These are phyloP conservation scores for Volvox reticuliferus DNA, from an alignment of 139 green algal species.

Conservation along the genomic window DNA sequence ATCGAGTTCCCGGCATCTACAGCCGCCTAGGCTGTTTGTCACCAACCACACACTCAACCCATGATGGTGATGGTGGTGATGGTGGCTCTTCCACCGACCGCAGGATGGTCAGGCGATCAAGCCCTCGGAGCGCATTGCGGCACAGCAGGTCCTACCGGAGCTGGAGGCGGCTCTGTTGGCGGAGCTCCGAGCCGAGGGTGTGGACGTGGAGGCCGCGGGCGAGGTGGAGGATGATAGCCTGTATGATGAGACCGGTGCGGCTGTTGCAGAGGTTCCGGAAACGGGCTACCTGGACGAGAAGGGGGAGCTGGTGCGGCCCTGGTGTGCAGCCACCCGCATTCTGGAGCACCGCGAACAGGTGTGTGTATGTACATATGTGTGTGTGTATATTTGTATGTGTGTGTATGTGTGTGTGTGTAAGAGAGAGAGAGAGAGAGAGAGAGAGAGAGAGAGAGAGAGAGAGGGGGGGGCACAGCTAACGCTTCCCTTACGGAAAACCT, in stretches of 20 bases:
- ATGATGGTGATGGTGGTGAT: no score
- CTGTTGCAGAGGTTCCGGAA: conserved; percentile 54
- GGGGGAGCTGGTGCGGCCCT: conserved; percentile 82
- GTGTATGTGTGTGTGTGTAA: neutral
- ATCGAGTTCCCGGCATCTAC: no score
- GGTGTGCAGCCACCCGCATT: conserved; percentile 85
- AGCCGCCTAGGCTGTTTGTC: no score
- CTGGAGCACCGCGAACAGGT: conserved; percentile 85
- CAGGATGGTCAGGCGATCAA: conserved; percentile 84
- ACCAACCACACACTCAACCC: no score
- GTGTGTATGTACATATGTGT: neutral
- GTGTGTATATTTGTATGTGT: neutral
- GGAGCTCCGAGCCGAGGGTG: conserved; percentile 70
- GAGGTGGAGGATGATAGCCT: conserved; percentile 78
- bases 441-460: neutral
- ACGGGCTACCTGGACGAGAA: conserved; percentile 76
- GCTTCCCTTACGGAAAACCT: no score
- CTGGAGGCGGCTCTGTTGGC: conserved; percentile 66
- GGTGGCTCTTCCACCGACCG: neutral
- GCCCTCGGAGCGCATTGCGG: conserved; percentile 81
- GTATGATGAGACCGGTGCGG: conserved; percentile 55
- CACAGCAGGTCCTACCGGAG: conserved; percentile 60
- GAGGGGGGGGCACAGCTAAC: no score
- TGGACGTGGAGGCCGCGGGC: conserved; percentile 61
- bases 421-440: no score